Conservation (phyloP, 441 rosid species). For the Gossypium aridum region DNA sequence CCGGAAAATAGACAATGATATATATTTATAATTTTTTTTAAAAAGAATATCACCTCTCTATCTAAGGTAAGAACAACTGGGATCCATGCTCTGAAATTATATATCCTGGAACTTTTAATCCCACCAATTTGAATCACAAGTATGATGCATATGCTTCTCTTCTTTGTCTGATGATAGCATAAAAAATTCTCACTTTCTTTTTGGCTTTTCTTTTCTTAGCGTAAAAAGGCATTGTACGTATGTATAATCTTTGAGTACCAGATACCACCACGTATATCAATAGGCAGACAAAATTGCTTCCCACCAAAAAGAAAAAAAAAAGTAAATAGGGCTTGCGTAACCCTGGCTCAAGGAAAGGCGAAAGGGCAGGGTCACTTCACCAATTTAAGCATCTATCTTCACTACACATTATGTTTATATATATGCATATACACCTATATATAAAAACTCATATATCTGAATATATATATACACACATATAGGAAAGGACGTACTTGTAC, state of each 20-base stretch:
- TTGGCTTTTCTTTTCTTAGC: neutral
- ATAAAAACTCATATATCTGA: neutral
- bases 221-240: neutral
- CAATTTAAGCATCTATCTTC: neutral
- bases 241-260: neutral
- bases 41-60: neutral
- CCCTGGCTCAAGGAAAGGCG: neutral
- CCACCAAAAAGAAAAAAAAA: neutral
- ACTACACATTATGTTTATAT: neutral
- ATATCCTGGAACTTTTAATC: neutral
- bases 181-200: neutral
- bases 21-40: neutral
- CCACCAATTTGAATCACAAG: constrained; percentile 3
- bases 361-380: constrained; percentile 12
- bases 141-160: constrained; percentile 5
- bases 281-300: neutral
- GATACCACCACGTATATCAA: constrained; percentile 5
- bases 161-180: neutral
- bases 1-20: neutral
- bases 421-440: neutral
- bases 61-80: neutral
- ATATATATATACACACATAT: neutral
- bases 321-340: neutral
- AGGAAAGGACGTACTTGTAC: too few species aligned
- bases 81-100: neutral